Percentiles rank a stretch among this genome's conserved stretches.
These are phyloP conservation scores for Odonthalia washingtoniensis DNA, from an alignment of 31 red algal genomes.

Conservation along the genomic window DNA sequence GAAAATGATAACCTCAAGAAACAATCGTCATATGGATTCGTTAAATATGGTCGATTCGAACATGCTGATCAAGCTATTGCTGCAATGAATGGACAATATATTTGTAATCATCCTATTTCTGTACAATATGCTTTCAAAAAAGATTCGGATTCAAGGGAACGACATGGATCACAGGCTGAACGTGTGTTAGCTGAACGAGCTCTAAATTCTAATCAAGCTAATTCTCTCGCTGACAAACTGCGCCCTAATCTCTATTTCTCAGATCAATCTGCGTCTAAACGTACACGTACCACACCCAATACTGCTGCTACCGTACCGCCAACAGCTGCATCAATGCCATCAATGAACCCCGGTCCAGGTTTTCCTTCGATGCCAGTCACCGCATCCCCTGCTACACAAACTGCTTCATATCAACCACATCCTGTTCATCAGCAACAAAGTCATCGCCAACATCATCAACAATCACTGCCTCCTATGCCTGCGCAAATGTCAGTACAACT, in stretches of 20 bases:
- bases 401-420: no score
- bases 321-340: neutral
- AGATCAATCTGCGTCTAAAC: conserved; percentile 29
- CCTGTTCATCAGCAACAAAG: no score
- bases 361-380: no score
- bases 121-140: conserved; percentile 96
- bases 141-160: conserved; percentile 72
- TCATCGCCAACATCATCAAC: no score
- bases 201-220: conserved; percentile 37
- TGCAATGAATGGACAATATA: conserved; percentile 82
- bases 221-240: conserved; percentile 5
- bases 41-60: conserved; percentile 78
- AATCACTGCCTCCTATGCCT: no score
- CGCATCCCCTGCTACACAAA: no score
- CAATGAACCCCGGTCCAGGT: neutral
- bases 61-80: conserved; percentile 78
- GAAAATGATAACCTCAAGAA: no score
- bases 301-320: neutral
- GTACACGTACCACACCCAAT: neutral
- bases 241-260: conserved; percentile 54
- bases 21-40: conserved; percentile 89
- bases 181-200: conserved; percentile 75
- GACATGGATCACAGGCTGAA: conserved; percentile 88
- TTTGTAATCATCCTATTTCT: conserved; percentile 69
- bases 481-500: no score